Evolutionary conservation across 164 flowering plant species (phyloP), one percentile per base, ranked within the genome.

Genomic region (Nymphaea thermarum): DNA sequence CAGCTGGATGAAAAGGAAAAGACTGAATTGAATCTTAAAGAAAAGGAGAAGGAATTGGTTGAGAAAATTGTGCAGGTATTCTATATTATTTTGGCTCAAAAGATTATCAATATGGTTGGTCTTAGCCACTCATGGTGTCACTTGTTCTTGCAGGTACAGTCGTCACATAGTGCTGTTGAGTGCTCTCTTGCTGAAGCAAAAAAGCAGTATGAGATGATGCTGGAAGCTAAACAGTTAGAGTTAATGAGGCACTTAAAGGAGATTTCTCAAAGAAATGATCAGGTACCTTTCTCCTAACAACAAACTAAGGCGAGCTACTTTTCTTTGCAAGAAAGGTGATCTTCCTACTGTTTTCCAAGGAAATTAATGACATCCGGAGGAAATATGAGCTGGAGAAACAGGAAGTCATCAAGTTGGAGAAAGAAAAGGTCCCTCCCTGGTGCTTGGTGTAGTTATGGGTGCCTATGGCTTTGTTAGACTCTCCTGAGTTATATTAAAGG

Each of bases 221-320:
- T 95, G 64, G 97, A 92, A 74, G 84, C 82, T 67, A 90, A 92
- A 69, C 97, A 95, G 43, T 73, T 79, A 57, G 99, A 95, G 71
- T 73, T 95, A 66, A 89, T 89, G 55, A 90, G 85, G 77, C 97
- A 92, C 75, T 80, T 95, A 72, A 95, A 95, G 80, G 99, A 95
- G 72, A 80, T 95, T 62, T 95, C 96, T 74, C 96, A 84, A 75
- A 87, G 84, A 77, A 95, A 92, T 82, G 99, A 92, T 79, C 96
- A 92, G 94, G 99, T 91, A 43, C 51, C 41, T 60, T 69, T 18
- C 7, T 60, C 60, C 42, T 17, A 5, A 61, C 6, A 6, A 6
- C n/a, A n/a, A 61, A 17, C 60, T 55, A 55, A 8, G 1, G 60
- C 60, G 16, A 8, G 16, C 60, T 16, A 55, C 16, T 55, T 55